Percentiles rank a stretch among this genome's conserved stretches.
Conservation (phyloP, 306 rosid genomes). For the Luffa aegyptiaca region DNA sequence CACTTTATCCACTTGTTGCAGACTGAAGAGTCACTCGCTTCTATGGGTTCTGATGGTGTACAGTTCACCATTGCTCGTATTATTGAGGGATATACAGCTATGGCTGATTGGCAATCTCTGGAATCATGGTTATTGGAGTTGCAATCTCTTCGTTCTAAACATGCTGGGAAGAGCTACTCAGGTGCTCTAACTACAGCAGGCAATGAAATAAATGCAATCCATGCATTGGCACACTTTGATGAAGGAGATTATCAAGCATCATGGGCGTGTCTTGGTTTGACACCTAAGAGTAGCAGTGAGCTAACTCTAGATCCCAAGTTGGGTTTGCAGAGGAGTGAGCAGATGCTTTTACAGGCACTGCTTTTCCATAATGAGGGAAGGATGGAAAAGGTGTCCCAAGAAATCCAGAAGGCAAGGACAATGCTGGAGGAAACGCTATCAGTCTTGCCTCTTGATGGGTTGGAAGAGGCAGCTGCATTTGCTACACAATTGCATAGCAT, state of each 20-base stretch:
- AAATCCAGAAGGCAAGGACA: conserved; percentile 73
- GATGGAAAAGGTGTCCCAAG: conserved; percentile 47
- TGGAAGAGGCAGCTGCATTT: conserved; percentile 71
- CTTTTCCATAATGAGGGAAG: conserved; percentile 59
- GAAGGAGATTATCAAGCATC: conserved; percentile 82
- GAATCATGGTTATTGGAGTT: conserved; percentile 85
- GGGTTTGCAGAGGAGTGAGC: conserved; percentile 96
- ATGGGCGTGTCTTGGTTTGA: conserved; percentile 91
- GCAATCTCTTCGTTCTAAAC: conserved; percentile 88
- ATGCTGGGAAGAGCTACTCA: conserved; percentile 76
- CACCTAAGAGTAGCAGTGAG: conserved; percentile 90
- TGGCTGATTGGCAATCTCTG: conserved; percentile 88
- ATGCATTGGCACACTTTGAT: conserved; percentile 84
- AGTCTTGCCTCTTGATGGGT: conserved; percentile 77
- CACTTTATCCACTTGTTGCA: conserved; percentile 73
- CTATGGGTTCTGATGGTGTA: conserved; percentile 86
- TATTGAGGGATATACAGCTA: conserved; percentile 81
- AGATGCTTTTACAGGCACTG: conserved; percentile 92
- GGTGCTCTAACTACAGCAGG: conserved; percentile 94
- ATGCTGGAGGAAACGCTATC: conserved; percentile 80
- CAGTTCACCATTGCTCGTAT: conserved; percentile 81
- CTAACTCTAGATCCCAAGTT: conserved; percentile 88
- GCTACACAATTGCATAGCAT: conserved; percentile 83
- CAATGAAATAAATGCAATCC: conserved; percentile 85
- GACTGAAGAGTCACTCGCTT: conserved; percentile 60